Conservation (phyloP, 2,329 filamentous ascomycete species). For the Fusarium ramigenum region DNA sequence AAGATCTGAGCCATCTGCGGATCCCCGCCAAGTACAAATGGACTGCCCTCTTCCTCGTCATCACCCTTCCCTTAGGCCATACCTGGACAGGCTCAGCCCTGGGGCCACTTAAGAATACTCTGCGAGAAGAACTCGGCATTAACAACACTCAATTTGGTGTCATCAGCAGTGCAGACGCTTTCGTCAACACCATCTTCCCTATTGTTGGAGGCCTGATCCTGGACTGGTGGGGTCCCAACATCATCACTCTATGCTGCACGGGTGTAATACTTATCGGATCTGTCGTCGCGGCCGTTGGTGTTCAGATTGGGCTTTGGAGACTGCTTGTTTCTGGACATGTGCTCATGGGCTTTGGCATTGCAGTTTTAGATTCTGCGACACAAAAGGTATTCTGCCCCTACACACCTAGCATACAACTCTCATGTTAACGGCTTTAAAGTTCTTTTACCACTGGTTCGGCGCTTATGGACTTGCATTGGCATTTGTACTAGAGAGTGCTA, state of each 20-base stretch:
- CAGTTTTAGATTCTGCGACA: not conserved
- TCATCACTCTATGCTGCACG: not conserved
- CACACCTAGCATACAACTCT: rapidly evolving
- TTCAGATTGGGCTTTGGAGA: not conserved
- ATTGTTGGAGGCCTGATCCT: not conserved
- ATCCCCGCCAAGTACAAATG: not conserved
- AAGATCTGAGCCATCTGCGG: rapidly evolving
- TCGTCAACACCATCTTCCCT: not conserved
- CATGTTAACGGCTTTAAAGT: rapidly evolving
- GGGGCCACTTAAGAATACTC: not conserved
- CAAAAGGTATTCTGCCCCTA: not conserved
- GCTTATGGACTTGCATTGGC: not conserved
- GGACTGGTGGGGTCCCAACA: not conserved
- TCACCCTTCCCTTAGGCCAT: not conserved
- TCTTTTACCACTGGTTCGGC: not conserved
- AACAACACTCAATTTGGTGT: not conserved
- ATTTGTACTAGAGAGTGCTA: not conserved
- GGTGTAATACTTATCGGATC: not conserved
- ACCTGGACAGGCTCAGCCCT: not conserved
- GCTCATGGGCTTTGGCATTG: not conserved
- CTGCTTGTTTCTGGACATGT: not conserved
- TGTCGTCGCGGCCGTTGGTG: not conserved
- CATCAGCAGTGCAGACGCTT: not conserved
- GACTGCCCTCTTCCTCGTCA: not conserved
- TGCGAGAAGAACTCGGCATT: not conserved